Base-by-base conservation (phyloP, 176 grass and related monocot genomes). In the Dendrocalamus sinicus region DNA sequence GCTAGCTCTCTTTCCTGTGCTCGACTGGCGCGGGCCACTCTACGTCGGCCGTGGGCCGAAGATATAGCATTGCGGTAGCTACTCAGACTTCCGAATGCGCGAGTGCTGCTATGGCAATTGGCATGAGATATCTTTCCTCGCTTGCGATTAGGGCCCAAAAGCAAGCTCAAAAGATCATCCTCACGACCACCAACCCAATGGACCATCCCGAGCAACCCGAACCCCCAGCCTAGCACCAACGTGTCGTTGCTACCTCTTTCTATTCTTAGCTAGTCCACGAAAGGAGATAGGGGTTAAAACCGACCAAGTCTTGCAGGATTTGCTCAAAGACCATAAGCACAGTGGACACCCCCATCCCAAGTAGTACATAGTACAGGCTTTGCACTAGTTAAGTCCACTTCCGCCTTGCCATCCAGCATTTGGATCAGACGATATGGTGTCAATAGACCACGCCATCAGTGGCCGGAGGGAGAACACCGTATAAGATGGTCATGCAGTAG, bases 401-500 rank as follows among this genome's bases (percentile, higher is more conserved):
- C n/a, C n/a, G n/a, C n/a, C n/a, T n/a, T n/a, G n/a, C n/a, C 11
- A 63, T 30, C 28, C 28, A 30, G 28, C 28, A 30, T 30, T 30
- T 30, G 28, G 28, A 30, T 30, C 28, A 30, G 28, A 30, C 28
- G 28, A 30, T 30, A 30, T 30, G 28, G 28, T 1, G 28, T 30
- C 28, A 30, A 30, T 30, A 30, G 28, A 0, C 1, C 28, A 30
- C 28, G 28, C 28, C 28, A 30, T 30, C 28, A 86, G 14, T 26
- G 95, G n/a, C n/a, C n/a, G n/a, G 95, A 61, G 95, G 91, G 80
- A 97, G 89, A 77, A 77, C 67, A 17, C 95, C 95, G 37, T 93
- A 97, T 55, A 94, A 82, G 77, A 97, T 91, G 81, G 90, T 94
- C 95, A 94, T 94, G 89, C 95, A 95, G 80, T 97, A 94, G 30